These are phyloP conservation scores for Geranomyces michiganensis DNA, from an alignment of 192 early-diverging fungal species.

Conservation along the genomic window DNA sequence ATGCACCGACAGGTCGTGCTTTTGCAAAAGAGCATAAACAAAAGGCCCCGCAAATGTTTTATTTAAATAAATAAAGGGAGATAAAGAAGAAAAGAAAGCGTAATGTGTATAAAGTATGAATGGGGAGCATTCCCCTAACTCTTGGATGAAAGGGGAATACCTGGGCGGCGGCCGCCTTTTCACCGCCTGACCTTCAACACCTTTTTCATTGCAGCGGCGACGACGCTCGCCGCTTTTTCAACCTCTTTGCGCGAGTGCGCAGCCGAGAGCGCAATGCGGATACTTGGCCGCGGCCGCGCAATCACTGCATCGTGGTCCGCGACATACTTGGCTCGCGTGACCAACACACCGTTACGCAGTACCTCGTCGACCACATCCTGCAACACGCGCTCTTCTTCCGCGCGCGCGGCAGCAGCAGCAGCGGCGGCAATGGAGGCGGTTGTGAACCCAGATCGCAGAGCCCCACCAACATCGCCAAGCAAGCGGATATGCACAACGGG, in stretches of 20 bases:
- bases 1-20: too few relatives aligned
- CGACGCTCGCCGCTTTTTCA: slow-evolving; percentile 77
- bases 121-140: too few relatives aligned
- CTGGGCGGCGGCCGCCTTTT: too few relatives aligned
- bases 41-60: too few relatives aligned
- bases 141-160: too few relatives aligned
- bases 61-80: too few relatives aligned
- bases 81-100: too few relatives aligned
- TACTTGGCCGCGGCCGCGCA: slow-evolving; percentile 72
- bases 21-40: too few relatives aligned
- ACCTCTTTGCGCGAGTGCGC: slow-evolving; percentile 80
- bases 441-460: slow-evolving; percentile 63
- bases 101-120: too few relatives aligned
- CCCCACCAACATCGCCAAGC: slow-evolving; percentile 16
- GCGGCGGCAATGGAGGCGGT: slow-evolving; percentile 65
- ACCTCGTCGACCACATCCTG: slow-evolving; percentile 80
- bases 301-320: slow-evolving; percentile 71
- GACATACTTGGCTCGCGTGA: slow-evolving; percentile 88
- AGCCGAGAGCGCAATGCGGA: slow-evolving; percentile 78
- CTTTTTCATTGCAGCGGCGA: slow-evolving; percentile 69
- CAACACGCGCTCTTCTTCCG: slow-evolving; percentile 76
- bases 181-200: slow-evolving; percentile 40
- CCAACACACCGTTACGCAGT: slow-evolving; percentile 78
- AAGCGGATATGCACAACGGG: slow-evolving; percentile 79
- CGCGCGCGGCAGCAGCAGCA: slow-evolving; percentile 61